Conservation (phyloP, 306 rosid genomes). For the Canavalia gladiata region DNA sequence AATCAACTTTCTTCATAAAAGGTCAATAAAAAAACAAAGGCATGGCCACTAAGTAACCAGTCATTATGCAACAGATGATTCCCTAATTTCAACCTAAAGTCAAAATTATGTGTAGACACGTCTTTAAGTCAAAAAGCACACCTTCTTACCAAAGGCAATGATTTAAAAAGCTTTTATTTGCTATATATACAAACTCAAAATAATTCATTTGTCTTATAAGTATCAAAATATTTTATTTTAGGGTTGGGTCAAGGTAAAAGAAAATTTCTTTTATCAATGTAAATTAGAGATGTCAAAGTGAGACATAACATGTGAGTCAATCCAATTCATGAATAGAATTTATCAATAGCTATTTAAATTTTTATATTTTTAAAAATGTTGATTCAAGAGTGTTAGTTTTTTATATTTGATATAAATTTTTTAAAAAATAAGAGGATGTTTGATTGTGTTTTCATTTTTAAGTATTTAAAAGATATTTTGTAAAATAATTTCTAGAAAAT, state of each 20-base stretch:
- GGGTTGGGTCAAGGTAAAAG: not conserved
- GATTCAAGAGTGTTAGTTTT: too few relatives aligned
- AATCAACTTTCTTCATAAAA: not conserved
- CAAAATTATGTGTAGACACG: not conserved
- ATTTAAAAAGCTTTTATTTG: not conserved
- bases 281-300: not conserved
- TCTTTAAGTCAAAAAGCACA: not conserved
- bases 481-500: too few relatives aligned
- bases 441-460: too few relatives aligned
- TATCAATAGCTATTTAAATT: too few relatives aligned
- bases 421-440: too few relatives aligned
- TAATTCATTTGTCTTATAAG: not conserved
- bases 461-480: too few relatives aligned
- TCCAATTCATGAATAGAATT: too few relatives aligned
- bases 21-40: too few relatives aligned
- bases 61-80: not conserved
- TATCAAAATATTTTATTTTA: not conserved
- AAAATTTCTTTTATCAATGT: not conserved
- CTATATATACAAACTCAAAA: not conserved
- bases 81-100: constrained; percentile 16
- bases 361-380: too few relatives aligned
- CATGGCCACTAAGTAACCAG: not conserved
- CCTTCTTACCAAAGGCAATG: not conserved
- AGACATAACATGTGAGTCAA: too few relatives aligned
- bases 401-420: too few relatives aligned